A percentile compares a stretch with the other conserved stretches of the same genome.
Evolutionary conservation across 2,329 filamentous ascomycete species (phyloP).

Genomic region (Emmonsia crescens): DNA sequence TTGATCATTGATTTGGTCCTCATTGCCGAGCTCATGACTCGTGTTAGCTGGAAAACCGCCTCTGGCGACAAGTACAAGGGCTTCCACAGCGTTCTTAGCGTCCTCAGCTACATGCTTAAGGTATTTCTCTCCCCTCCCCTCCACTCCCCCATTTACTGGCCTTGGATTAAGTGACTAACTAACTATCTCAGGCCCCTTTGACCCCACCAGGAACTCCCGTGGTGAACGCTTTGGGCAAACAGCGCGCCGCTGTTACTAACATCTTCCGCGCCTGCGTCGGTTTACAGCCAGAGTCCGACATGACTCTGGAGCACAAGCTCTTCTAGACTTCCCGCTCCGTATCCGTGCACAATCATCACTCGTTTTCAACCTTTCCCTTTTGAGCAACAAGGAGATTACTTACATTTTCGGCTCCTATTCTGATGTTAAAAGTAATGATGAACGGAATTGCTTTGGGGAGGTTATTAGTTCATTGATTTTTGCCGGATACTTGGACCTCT

Average conservation of each 20-base stretch:
- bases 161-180: constrained; percentile 5
- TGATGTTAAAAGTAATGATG: background rate
- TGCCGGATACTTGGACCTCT: background rate
- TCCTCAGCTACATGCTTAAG: constrained; percentile 98
- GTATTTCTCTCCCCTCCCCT: constrained; percentile 23
- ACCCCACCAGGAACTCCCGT: constrained; percentile 92
- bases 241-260: constrained; percentile 87
- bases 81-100: constrained; percentile 94
- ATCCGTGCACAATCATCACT: background rate
- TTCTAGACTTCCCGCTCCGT: constrained; percentile 48
- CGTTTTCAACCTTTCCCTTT: background rate
- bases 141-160: background rate
- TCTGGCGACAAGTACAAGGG: constrained; percentile 65
- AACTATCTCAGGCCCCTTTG: constrained; percentile 60
- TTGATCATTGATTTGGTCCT: constrained; percentile 95
- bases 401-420: too few relatives aligned
- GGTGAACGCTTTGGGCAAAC: constrained; percentile 90
- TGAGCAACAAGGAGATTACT: too few relatives aligned
- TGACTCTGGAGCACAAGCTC: constrained; percentile 98
- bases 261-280: constrained; percentile 98
- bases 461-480: background rate
- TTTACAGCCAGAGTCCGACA: constrained; percentile 93
- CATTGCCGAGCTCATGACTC: constrained; percentile 95
- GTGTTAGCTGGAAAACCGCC: constrained; percentile 76
- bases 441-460: background rate